Base-by-base conservation (phyloP, 495 filamentous ascomycete species). In the Poronia punctata region DNA sequence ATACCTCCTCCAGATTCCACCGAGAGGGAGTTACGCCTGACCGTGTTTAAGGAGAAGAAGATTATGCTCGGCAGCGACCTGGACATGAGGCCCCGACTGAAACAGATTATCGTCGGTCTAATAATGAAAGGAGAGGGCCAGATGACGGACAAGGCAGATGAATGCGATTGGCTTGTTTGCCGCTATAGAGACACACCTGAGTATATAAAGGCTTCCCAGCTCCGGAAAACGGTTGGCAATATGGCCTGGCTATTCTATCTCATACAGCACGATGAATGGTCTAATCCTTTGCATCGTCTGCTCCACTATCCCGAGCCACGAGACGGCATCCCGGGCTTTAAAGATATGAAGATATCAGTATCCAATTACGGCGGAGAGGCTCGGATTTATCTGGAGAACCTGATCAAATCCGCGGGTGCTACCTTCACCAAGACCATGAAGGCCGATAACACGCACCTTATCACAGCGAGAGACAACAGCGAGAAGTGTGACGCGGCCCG, bases 331-430 rank as follows among this genome's bases (percentile, higher is more conserved):
- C 80, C 84, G 0, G 89, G 85, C 1, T 95, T 97, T 56, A 57
- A 83, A 46, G 69, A 72, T 7, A 70, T 81, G 52, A 73, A 67
- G 40, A 92, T 99, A 48, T 89, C 86, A 40, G 65, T 99, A 2
- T 95, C 90, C 0, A 97, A 96, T 60, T 99, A 99, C 56, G 84
- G 85, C 20, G 92, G 92, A 12, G 93, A 99, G 60, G 88, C 90
- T 7, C 76, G 92, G 21, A 76, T 85, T 28, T 99, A 97, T 59
- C 70, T 99, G 19, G 92, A 99, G 59, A 96, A 90, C 48, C 70
- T 99, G 19, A 80, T 96, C 35, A 77, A 66, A 30, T 87, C 87
- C 12, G 66, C 83, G 3, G 93, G 93, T 4, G 92, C 80, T 0
- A 79, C 81, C 37, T 96, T 83, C 54, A 97, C 92, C 5, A 89